Conservation (phyloP, 140 eudicot species). For the Oenanthe javanica region DNA sequence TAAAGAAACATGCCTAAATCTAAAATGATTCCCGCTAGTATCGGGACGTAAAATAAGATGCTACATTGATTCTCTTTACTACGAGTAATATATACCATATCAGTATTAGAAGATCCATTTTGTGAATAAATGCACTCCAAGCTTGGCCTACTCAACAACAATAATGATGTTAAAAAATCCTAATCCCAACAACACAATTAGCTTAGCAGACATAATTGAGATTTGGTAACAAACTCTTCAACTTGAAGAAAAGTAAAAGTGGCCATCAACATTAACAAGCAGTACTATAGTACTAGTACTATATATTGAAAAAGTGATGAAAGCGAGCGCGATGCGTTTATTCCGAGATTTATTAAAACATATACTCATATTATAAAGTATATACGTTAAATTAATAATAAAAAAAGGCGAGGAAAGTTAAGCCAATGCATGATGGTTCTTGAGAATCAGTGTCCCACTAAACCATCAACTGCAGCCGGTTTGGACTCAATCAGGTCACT, state of each 20-base stretch:
- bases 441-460: conserved; percentile 3
- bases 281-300: not conserved
- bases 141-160: no score
- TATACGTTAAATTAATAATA: no score
- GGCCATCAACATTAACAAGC: not conserved
- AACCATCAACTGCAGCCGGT: conserved; percentile 1
- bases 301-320: not conserved
- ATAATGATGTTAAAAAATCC: not conserved
- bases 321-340: not conserved
- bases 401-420: not conserved
- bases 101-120: no score
- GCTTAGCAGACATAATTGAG: not conserved
- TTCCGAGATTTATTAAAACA: no score
- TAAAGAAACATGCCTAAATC: no score
- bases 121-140: no score
- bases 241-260: conserved; percentile 1
- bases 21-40: no score
- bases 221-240: not conserved
- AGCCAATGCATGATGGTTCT: not conserved
- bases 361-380: no score
- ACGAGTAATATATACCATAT: no score
- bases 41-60: not conserved
- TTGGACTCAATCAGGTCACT: not conserved
- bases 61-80: not conserved
- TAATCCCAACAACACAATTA: not conserved